These are phyloP conservation scores for Coprinellus micaceus DNA, from an alignment of 768 basidiomycete species.

Conservation along the genomic window DNA sequence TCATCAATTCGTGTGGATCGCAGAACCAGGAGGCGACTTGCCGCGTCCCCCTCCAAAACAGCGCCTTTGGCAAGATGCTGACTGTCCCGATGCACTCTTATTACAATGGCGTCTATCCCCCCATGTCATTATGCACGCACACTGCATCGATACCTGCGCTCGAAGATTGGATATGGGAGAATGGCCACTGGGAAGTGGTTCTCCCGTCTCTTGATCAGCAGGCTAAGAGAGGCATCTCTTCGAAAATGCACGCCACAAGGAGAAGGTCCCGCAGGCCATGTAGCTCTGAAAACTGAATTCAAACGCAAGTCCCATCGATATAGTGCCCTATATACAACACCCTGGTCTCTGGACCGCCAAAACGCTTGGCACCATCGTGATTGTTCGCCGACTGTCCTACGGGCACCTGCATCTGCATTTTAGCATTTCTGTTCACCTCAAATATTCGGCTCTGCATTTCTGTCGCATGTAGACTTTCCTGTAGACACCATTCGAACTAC, in stretches of 20 bases:
- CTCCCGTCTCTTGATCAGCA: constrained; percentile 48
- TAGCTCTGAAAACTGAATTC: neutral
- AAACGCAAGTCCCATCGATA: neutral
- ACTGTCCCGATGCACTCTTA: constrained; percentile 48
- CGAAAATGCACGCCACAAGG: constrained; percentile 18
- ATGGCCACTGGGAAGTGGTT: constrained; percentile 53
- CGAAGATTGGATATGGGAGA: constrained; percentile 43
- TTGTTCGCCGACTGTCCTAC: no score
- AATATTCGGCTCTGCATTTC: no score
- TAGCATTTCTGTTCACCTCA: no score
- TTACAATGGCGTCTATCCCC: constrained; percentile 45
- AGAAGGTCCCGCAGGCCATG: neutral
- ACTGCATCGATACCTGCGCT: constrained; percentile 25
- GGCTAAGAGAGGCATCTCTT: constrained; percentile 39
- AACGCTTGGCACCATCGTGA: no score
- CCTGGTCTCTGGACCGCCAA: no score
- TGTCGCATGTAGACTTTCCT: no score
- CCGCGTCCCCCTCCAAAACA: constrained; percentile 53
- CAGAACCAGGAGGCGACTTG: constrained; percentile 37
- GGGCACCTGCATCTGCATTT: no score
- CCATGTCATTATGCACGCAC: constrained; percentile 22
- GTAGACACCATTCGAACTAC: no score
- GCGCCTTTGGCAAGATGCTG: constrained; percentile 47
- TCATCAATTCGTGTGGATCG: constrained; percentile 45
- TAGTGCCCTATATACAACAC: neutral